These are phyloP conservation scores for Populus euphratica DNA, from an alignment of 345 rosid species.

Conservation along the genomic window DNA sequence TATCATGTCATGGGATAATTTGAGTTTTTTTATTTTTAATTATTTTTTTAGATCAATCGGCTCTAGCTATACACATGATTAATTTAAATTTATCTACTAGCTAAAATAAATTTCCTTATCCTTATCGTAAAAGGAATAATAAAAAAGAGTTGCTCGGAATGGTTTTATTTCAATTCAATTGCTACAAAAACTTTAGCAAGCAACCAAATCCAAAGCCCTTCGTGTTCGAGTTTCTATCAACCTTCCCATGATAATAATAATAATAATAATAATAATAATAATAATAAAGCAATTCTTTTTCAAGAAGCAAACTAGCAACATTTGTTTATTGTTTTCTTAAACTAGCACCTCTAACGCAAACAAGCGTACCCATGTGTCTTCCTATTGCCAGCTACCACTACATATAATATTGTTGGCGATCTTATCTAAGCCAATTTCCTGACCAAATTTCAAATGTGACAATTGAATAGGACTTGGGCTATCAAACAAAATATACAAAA, in stretches of 20 bases:
- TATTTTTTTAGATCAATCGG: too few species aligned
- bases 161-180: too few species aligned
- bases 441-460: background rate
- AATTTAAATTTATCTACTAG: too few species aligned
- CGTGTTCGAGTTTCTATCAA: background rate
- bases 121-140: too few species aligned
- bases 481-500: background rate
- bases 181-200: background rate
- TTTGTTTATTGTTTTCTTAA: too few species aligned
- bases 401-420: background rate
- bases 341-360: too few species aligned
- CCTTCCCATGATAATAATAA: background rate
- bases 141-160: too few species aligned
- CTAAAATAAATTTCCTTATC: too few species aligned
- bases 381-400: background rate
- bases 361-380: background rate
- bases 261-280: too few species aligned
- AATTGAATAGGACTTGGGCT: too few species aligned
- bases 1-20: fast-evolving
- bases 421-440: background rate
- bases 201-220: background rate
- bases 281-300: background rate
- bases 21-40: too few species aligned
- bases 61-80: too few species aligned
- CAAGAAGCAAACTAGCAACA: background rate